Conservation (phyloP, 306 rosid genomes). For the Cajanus cajan region DNA sequence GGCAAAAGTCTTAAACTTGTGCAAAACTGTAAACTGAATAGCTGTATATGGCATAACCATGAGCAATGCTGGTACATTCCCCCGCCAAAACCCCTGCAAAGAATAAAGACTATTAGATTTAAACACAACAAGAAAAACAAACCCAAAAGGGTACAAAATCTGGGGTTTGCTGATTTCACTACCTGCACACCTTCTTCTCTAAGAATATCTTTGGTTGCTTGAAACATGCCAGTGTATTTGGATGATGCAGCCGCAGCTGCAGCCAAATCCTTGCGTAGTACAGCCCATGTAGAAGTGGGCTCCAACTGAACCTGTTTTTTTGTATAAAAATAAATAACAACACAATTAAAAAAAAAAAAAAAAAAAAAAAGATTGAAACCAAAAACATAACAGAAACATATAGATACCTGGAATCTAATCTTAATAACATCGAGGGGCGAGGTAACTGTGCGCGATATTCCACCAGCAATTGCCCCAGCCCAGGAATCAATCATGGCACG, state of each 20-base stretch:
- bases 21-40: conserved; percentile 84
- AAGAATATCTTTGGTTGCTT: conserved; percentile 85
- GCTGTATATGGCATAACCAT: conserved; percentile 99
- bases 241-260: conserved; percentile 42
- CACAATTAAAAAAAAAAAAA: neutral
- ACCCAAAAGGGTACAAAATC: neutral
- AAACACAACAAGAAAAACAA: neutral
- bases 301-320: conserved; percentile 89
- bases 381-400: neutral
- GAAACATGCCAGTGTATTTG: conserved; percentile 88
- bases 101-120: neutral
- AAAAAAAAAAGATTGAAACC: neutral
- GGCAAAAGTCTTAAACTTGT: conserved; percentile 77
- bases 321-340: conserved; percentile 1
- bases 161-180: conserved; percentile 22
- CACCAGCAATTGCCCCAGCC: conserved; percentile 91
- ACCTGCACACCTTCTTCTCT: conserved; percentile 93
- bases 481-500: conserved; percentile 64
- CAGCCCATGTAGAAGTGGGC: conserved; percentile 84
- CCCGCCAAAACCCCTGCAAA: conserved; percentile 96
- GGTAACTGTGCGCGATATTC: conserved; percentile 80
- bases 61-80: conserved; percentile 94
- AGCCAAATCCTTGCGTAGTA: conserved; percentile 52
- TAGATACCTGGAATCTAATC: conserved; percentile 84
- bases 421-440: conserved; percentile 96